Evolutionary conservation across 208 protist genomes (phyloP).

Genomic region (Leishmania mexicana): DNA sequence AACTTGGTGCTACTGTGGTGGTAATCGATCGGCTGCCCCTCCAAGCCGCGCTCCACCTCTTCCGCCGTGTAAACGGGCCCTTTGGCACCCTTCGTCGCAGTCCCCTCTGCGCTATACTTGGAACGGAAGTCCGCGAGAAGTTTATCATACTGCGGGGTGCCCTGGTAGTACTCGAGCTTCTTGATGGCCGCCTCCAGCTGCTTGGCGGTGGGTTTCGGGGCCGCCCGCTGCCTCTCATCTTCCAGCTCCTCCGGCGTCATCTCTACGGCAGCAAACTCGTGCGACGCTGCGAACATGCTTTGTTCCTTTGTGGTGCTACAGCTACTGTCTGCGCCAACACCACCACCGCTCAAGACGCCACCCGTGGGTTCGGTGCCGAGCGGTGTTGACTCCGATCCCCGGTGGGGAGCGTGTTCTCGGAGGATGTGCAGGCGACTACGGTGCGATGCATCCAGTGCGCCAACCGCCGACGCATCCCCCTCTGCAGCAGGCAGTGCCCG

Average conservation of each 20-base stretch:
- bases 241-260: constrained; percentile 21
- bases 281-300: constrained; percentile 36
- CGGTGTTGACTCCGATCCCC: neutral
- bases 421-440: constrained; percentile 27
- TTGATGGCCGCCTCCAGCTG: constrained; percentile 78
- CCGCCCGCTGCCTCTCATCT: constrained; percentile 21
- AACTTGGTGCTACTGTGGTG: constrained; percentile 63
- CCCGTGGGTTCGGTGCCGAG: neutral
- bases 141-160: constrained; percentile 68
- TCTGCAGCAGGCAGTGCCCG: neutral
- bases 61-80: constrained; percentile 48
- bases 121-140: constrained; percentile 65
- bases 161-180: constrained; percentile 86
- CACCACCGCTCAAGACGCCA: neutral
- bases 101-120: constrained; percentile 55
- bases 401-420: neutral
- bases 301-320: constrained; percentile 16
- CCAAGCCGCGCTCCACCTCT: constrained; percentile 65
- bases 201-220: constrained; percentile 27
- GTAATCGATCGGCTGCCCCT: constrained; percentile 80
- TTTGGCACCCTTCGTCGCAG: constrained; percentile 10
- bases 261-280: constrained; percentile 31
- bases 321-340: neutral
- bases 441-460: constrained; percentile 6
- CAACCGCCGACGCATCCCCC: neutral